Evolutionary conservation across 371 early-diverging fungal species (phyloP).

Genomic region (Mortierella sp.): DNA sequence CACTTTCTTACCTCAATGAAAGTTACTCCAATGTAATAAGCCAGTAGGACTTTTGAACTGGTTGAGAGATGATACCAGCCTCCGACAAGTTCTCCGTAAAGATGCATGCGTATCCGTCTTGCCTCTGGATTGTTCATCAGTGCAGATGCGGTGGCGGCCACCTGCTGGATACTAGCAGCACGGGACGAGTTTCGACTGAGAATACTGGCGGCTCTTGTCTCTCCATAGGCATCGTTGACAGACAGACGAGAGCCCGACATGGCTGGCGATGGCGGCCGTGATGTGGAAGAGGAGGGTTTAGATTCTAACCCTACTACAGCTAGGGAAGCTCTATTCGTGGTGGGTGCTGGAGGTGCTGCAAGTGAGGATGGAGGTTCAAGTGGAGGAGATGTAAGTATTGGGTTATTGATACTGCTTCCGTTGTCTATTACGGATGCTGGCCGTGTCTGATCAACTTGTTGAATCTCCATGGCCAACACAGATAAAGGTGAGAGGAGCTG

Average conservation of each 20-base stretch:
- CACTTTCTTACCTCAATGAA: conserved; percentile 30
- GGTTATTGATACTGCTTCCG: too few relatives aligned
- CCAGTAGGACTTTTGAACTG: conserved; percentile 33
- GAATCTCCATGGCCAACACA: background rate
- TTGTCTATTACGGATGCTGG: background rate
- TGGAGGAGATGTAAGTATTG: background rate
- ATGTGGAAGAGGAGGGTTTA: background rate
- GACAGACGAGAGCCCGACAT: conserved; percentile 32
- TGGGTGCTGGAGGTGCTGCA: background rate
- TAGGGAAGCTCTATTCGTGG: background rate
- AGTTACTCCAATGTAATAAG: conserved; percentile 38
- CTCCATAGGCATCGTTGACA: conserved; percentile 17
- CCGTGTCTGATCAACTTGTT: background rate
- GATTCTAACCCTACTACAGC: background rate
- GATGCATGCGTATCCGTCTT: conserved; percentile 26
- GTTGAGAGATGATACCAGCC: conserved; percentile 50
- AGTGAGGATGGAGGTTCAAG: conserved; percentile 1
- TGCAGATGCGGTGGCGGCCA: conserved; percentile 24
- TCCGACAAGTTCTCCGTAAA: conserved; percentile 27
- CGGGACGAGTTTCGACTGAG: conserved; percentile 37
- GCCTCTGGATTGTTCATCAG: conserved; percentile 31
- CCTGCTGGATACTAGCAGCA: conserved; percentile 18
- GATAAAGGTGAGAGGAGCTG: background rate
- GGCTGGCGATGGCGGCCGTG: conserved; percentile 17
- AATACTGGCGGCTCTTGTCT: conserved; percentile 25